Conservation (phyloP, 2,329 filamentous ascomycete species). For the Microdochium bolleyi region DNA sequence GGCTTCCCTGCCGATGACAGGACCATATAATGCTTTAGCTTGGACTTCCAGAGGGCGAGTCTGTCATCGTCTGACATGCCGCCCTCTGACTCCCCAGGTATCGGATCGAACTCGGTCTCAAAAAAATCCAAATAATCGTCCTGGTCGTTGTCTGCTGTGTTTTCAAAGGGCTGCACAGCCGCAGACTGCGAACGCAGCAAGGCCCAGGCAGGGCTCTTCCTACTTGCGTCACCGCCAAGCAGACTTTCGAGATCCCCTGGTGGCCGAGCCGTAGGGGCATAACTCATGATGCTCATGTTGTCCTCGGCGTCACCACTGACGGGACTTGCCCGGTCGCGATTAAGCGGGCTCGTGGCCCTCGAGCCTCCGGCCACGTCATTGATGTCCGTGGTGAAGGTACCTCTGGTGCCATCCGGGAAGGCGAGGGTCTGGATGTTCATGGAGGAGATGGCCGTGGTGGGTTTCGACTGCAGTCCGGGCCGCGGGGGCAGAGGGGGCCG, state of each 20-base stretch:
- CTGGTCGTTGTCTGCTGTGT: slow-evolving; percentile 27
- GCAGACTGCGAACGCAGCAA: slow-evolving; percentile 56
- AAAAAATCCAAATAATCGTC: slow-evolving; percentile 57
- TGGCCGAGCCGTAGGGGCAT: slow-evolving; percentile 53
- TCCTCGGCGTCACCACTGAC: slow-evolving; percentile 46
- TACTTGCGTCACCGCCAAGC: slow-evolving; percentile 61
- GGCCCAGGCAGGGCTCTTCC: slow-evolving; percentile 61
- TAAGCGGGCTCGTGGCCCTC: slow-evolving; percentile 8
- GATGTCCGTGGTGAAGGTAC: slow-evolving; percentile 46
- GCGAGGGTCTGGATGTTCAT: slow-evolving; percentile 73
- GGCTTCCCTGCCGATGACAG: slow-evolving; percentile 94
- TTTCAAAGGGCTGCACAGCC: slow-evolving; percentile 53
- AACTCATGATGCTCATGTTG: slow-evolving; percentile 58
- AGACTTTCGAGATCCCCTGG: slow-evolving; percentile 74
- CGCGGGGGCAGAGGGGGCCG: slow-evolving; percentile 46
- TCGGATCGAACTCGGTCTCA: slow-evolving; percentile 66
- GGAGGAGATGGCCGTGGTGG: slow-evolving; percentile 79
- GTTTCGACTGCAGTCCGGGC: slow-evolving; percentile 45
- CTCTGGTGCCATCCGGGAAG: slow-evolving; percentile 60
- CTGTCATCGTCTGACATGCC: slow-evolving; percentile 46
- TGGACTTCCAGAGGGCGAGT: slow-evolving; percentile 74
- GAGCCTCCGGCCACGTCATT: slow-evolving; percentile 24
- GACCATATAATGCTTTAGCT: slow-evolving; percentile 95
- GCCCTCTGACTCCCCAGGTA: slow-evolving; percentile 46
- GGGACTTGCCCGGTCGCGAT: slow-evolving; percentile 6